Base-by-base conservation (phyloP, 2,329 filamentous ascomycete species). In the Colletotrichum simmondsii region DNA sequence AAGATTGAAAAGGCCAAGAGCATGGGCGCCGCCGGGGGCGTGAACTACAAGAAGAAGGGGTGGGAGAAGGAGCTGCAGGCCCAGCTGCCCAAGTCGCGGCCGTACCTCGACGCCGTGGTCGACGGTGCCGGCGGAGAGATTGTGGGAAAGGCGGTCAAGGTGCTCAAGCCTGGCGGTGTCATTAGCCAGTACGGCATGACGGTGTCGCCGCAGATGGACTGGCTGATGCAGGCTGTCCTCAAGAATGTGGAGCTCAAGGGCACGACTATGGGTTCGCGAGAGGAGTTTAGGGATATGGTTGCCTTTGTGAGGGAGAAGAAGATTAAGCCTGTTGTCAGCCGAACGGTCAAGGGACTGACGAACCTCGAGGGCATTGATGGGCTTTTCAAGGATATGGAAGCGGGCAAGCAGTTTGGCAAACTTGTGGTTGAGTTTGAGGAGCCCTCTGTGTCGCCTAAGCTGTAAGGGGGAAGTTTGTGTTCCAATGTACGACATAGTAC, bases 171-270 rank as follows among this genome's bases (percentile, higher is more conserved):
- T 1, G 96, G 97, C 6, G 97, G 95, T 67, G 88, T 96, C n/a
- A 92, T 98, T 72, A 90, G 92, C 2, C 87, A 92, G 76, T 98
- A 98, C 81, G 96, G 97, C 73, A 98, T 98, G 96, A 98, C 96
- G 0, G 85, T 94, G 2, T 86, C 87, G 0, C 95, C 96, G 1
- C 94, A 93, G 84, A 96, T 97, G 92, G 91, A 94, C 64, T 98
- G 94, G 89, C 79, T 90, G 14, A 98, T 98, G 94, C 83, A 87
- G 73, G 95, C 95, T 0, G 93, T 97, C 16, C 83, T 98, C 73
- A 94, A 92, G 82, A 98, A 98, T 79, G 89, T 98, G 65, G 96
- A 98, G 77, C 87, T 98, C 32, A 89, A 90, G 61, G 96, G 97
- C 22, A 92, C 90, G 16, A 98, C 95, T 0, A 98, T 98, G 95